phyloP scores from a whole-genome alignment of 2,329 filamentous ascomycete species.

The Xylariomycetidae sp. region DNA sequence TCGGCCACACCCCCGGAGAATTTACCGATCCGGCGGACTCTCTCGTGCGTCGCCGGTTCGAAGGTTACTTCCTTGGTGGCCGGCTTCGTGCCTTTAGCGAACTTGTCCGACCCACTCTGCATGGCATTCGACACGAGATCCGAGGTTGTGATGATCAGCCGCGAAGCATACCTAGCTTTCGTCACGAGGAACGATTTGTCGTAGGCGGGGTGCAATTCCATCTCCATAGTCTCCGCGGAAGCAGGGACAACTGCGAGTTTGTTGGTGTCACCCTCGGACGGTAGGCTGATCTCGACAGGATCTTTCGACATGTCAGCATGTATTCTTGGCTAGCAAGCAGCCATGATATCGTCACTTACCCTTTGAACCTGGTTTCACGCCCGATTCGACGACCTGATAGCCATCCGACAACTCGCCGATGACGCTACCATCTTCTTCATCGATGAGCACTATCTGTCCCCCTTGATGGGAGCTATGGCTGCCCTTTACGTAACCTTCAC shows the following conservation, averaged over 20 bases:
- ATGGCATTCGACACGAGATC: constrained; percentile 74
- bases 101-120: constrained; percentile 71
- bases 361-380: constrained; percentile 83
- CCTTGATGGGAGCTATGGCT: constrained; percentile 53
- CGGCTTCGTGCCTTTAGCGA: constrained; percentile 76
- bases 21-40: constrained; percentile 84
- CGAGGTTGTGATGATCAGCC: constrained; percentile 85
- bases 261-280: constrained; percentile 59
- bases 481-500: constrained; percentile 69
- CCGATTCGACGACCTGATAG: constrained; percentile 74
- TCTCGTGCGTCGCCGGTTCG: constrained; percentile 75
- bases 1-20: constrained; percentile 75
- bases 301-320: constrained; percentile 40
- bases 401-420: constrained; percentile 86
- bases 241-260: constrained; percentile 62
- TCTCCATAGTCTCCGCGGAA: constrained; percentile 66
- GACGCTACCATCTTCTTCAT: constrained; percentile 94
- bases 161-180: constrained; percentile 81
- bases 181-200: constrained; percentile 81
- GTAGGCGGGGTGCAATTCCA: constrained; percentile 86
- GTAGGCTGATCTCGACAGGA: constrained; percentile 75
- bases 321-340: background rate
- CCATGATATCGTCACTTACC: constrained; percentile 48
- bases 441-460: constrained; percentile 84
- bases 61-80: constrained; percentile 80